Percentiles rank a stretch among this genome's conserved stretches.
phyloP scores from a whole-genome alignment of 148 eudicot genomes.

The Diospyros kaki region DNA sequence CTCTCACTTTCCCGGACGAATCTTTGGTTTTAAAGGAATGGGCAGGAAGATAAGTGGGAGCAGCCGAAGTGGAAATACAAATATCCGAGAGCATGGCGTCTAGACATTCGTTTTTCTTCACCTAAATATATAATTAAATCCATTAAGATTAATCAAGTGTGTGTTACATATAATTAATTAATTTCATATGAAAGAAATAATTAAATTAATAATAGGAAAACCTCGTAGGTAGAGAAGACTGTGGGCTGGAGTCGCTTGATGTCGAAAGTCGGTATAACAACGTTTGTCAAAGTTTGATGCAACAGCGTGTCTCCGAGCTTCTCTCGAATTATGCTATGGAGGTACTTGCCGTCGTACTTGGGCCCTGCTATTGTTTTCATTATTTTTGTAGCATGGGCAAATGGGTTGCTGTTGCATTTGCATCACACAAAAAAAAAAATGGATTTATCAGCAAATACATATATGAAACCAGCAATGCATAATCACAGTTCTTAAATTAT shows the following conservation, averaged over 20 bases:
- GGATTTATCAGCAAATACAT: too few species aligned
- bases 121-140: slow-evolving; percentile 13
- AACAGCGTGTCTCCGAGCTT: slow-evolving; percentile 28
- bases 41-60: slow-evolving; percentile 47
- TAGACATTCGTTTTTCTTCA: slow-evolving; percentile 26
- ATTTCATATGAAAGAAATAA: too few species aligned
- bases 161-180: too few species aligned
- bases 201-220: not conserved
- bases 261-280: slow-evolving; percentile 48
- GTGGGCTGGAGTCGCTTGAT: slow-evolving; percentile 41
- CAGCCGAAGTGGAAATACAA: slow-evolving; percentile 47
- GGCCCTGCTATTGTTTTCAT: slow-evolving; percentile 31
- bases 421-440: too few species aligned
- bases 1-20: slow-evolving; percentile 18
- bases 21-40: slow-evolving; percentile 28
- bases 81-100: slow-evolving; percentile 42
- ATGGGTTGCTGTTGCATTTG: not conserved
- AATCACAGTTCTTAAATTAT: too few species aligned
- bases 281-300: slow-evolving; percentile 35
- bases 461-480: too few species aligned
- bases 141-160: too few species aligned
- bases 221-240: slow-evolving; percentile 39
- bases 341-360: slow-evolving; percentile 35
- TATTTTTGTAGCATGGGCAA: slow-evolving; percentile 17
- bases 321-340: slow-evolving; percentile 27